A percentile compares a stretch with the other conserved stretches of the same genome.
These are phyloP conservation scores for Phalaenopsis equestris DNA, from an alignment of 106 monocot species.

Conservation along the genomic window DNA sequence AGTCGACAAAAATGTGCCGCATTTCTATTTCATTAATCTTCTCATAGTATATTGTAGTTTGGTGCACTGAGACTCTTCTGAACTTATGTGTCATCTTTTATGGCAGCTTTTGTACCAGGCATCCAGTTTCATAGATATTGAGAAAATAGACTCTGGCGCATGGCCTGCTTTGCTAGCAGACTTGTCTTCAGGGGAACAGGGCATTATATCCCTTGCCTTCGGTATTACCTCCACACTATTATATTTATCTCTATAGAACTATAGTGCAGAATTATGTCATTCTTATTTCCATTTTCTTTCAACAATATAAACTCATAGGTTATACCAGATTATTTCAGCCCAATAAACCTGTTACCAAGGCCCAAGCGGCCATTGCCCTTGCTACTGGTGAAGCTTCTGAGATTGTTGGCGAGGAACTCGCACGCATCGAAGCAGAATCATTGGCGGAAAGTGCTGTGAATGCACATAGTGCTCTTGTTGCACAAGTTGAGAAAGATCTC, in stretches of 20 bases:
- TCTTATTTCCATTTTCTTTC: conserved; percentile 1
- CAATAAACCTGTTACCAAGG: conserved; percentile 89
- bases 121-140: conserved; percentile 86
- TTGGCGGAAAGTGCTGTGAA: conserved; percentile 87
- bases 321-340: conserved; percentile 95
- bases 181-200: conserved; percentile 73
- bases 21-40: not conserved
- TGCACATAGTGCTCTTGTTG: conserved; percentile 75
- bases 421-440: conserved; percentile 88
- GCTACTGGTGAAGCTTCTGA: conserved; percentile 80
- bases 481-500: conserved; percentile 86
- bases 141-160: conserved; percentile 78
- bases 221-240: conserved; percentile 36
- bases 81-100: not conserved
- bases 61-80: not conserved
- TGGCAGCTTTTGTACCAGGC: conserved; percentile 55
- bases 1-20: conserved; percentile 61
- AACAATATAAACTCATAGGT: conserved; percentile 34
- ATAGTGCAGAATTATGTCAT: not conserved
- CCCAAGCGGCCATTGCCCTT: conserved; percentile 89
- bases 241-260: not conserved
- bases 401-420: conserved; percentile 77
- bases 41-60: not conserved
- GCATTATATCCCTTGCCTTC: conserved; percentile 89
- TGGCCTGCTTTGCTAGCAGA: conserved; percentile 94